phyloP scores from a whole-genome alignment of 257 asterid genomes.

The Echium plantagineum region DNA sequence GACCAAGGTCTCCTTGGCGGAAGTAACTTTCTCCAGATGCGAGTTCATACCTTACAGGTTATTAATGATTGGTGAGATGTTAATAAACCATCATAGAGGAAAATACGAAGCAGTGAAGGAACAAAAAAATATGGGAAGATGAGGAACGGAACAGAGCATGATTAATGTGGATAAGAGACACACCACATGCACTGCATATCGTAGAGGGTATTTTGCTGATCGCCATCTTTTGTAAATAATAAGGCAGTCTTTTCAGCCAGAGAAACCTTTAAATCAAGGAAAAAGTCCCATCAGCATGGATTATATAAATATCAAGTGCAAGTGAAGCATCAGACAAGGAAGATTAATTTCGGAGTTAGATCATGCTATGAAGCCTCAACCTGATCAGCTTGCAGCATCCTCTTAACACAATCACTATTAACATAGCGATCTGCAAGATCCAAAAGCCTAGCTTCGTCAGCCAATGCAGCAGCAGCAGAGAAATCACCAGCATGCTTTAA shows the following conservation, averaged over 20 bases:
- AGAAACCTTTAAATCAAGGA: slow-evolving; percentile 40
- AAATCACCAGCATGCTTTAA: slow-evolving; percentile 93
- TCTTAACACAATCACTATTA: slow-evolving; percentile 92
- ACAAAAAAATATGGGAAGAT: not conserved
- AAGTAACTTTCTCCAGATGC: slow-evolving; percentile 94
- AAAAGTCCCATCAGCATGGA: slow-evolving; percentile 10
- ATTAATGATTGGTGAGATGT: not conserved
- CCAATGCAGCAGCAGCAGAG: slow-evolving; percentile 83
- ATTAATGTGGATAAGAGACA: slow-evolving; percentile 11
- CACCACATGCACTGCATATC: slow-evolving; percentile 99
- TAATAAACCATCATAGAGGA: not conserved
- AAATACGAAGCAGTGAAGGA: not conserved
- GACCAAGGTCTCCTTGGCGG: slow-evolving; percentile 91
- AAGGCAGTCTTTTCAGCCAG: slow-evolving; percentile 91
- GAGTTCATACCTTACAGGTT: slow-evolving; percentile 63
- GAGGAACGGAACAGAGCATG: slow-evolving; percentile 1
- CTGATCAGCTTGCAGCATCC: slow-evolving; percentile 99
- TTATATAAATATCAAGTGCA: not conserved
- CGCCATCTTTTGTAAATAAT: slow-evolving; percentile 96
- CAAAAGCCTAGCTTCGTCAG: slow-evolving; percentile 98
- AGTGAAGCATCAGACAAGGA: not conserved
- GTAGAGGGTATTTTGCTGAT: slow-evolving; percentile 88
- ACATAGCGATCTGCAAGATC: slow-evolving; percentile 98
- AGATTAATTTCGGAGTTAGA: not conserved
- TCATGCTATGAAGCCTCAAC: slow-evolving; percentile 15